Conservation (phyloP, 2,329 filamentous ascomycete genomes). For the Fusarium pseudocircinatum region DNA sequence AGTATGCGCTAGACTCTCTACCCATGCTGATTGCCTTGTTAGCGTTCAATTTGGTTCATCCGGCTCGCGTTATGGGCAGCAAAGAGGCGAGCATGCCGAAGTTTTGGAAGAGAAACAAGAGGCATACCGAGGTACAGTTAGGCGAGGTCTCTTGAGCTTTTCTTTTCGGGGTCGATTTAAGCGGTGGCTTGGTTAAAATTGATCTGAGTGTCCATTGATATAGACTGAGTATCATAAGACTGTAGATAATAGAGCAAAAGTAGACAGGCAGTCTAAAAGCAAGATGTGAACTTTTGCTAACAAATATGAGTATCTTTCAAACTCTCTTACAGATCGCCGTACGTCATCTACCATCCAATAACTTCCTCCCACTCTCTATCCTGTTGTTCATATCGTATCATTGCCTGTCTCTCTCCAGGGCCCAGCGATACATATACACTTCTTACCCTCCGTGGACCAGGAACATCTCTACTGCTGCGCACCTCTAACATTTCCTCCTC, state of each 20-base stretch:
- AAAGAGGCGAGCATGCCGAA: neutral
- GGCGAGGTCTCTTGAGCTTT: neutral
- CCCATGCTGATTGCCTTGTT: neutral
- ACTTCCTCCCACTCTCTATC: neutral
- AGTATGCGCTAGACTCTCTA: neutral
- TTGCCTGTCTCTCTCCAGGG: neutral
- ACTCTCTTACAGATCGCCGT: rapidly evolving
- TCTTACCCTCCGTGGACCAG: neutral
- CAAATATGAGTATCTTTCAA: neutral
- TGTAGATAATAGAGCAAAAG: neutral
- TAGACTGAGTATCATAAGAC: neutral
- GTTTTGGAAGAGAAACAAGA: neutral
- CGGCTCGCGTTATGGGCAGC: neutral
- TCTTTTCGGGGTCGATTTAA: rapidly evolving
- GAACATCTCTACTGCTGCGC: rapidly evolving
- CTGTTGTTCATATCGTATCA: neutral
- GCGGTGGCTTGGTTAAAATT: rapidly evolving
- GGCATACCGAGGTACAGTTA: neutral
- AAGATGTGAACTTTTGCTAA: too few species aligned
- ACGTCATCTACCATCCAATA: neutral
- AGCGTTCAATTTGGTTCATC: neutral
- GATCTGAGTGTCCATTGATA: rapidly evolving
- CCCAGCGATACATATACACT: neutral
- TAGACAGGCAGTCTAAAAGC: too few species aligned
- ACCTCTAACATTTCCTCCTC: neutral